A percentile compares a stretch with the other conserved stretches of the same genome.
Conservation (phyloP, 1,284 basidiomycete genomes). For the Sanghuangporus baumii region DNA sequence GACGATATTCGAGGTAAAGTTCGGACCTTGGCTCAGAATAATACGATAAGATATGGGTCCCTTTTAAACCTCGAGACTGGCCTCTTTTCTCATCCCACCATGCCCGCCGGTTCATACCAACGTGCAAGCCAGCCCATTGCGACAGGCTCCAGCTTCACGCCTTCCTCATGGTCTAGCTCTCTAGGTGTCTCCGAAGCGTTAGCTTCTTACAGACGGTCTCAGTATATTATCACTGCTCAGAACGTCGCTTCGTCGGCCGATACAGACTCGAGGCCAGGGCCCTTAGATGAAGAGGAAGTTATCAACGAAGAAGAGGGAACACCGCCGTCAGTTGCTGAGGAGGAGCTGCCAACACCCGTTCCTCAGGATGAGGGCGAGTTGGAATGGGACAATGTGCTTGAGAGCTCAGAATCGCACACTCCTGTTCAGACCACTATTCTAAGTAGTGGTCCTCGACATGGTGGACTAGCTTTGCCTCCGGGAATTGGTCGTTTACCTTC, state of each 20-base stretch:
- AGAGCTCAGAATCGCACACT: neutral
- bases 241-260: constrained; percentile 41
- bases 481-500: neutral
- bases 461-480: neutral
- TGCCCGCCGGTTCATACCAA: neutral
- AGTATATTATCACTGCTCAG: constrained; percentile 56
- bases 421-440: neutral
- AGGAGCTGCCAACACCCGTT: constrained; percentile 22
- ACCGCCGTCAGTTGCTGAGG: constrained; percentile 27
- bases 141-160: constrained; percentile 43
- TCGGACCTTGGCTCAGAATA: neutral
- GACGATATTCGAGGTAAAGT: neutral
- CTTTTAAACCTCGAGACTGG: neutral
- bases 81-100: neutral
- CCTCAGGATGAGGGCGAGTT: constrained; percentile 28
- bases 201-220: constrained; percentile 50
- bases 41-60: no score
- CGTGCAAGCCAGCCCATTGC: neutral
- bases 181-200: constrained; percentile 49
- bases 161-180: constrained; percentile 41
- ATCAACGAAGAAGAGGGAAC: constrained; percentile 14
- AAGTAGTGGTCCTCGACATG: neutral
- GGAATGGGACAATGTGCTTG: constrained; percentile 42
- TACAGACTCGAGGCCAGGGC: constrained; percentile 34
- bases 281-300: constrained; percentile 32